Percentiles rank a stretch among this genome's conserved stretches.
These are phyloP conservation scores for Fonsecaea nubica DNA, from an alignment of 2,329 filamentous ascomycete genomes.

Conservation along the genomic window DNA sequence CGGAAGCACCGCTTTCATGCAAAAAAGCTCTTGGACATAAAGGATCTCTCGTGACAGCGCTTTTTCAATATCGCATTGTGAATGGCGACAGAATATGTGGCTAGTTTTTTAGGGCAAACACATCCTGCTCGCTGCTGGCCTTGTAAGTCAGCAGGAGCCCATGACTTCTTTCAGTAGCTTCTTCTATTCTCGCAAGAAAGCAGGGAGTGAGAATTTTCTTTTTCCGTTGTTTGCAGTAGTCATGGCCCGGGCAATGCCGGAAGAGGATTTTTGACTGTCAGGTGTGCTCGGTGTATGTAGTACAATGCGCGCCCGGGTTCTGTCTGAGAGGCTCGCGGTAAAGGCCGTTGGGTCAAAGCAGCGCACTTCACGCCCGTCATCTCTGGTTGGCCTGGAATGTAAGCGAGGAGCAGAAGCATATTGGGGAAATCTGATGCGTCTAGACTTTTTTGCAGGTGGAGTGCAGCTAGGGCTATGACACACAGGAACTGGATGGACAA, in stretches of 20 bases:
- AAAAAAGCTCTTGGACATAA: neutral
- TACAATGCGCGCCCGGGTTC: neutral
- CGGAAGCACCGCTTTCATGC: neutral
- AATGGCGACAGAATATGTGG: neutral
- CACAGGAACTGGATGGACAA: slow-evolving; percentile 25
- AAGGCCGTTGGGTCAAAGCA: slow-evolving; percentile 16
- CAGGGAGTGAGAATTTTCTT: neutral
- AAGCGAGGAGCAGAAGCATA: slow-evolving; percentile 12
- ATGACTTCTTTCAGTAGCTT: neutral
- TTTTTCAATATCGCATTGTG: neutral
- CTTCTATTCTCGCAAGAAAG: neutral
- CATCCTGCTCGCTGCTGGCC: neutral
- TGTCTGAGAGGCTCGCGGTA: slow-evolving; percentile 12
- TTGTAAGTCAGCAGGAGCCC: neutral
- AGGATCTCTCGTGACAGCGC: neutral
- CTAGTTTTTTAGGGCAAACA: neutral
- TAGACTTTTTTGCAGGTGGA: slow-evolving; percentile 33
- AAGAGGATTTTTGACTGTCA: slow-evolving; percentile 20
- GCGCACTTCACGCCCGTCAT: slow-evolving; percentile 23
- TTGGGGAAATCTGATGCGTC: slow-evolving; percentile 21
- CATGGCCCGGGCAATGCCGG: slow-evolving; percentile 22
- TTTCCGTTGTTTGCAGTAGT: neutral
- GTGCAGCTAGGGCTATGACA: slow-evolving; percentile 31
- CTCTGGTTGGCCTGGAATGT: slow-evolving; percentile 2
- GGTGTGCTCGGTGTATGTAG: slow-evolving; percentile 9